These are phyloP conservation scores for Xylaria sp. DNA, from an alignment of 2,329 filamentous ascomycete genomes.

Conservation along the genomic window DNA sequence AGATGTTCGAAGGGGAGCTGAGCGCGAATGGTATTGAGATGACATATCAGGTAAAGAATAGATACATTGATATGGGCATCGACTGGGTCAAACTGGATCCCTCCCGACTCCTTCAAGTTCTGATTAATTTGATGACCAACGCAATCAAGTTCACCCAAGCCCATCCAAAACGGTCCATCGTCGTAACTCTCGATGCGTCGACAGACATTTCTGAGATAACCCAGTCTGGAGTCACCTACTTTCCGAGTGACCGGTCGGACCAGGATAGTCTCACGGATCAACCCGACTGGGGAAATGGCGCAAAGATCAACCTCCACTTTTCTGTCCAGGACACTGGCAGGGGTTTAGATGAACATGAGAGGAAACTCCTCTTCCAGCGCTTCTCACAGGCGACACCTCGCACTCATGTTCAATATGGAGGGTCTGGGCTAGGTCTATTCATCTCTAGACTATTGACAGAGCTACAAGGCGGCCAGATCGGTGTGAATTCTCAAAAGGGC, in stretches of 20 bases:
- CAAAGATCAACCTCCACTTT: constrained; percentile 77
- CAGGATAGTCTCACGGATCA: constrained; percentile 61
- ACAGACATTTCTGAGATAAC: constrained; percentile 59
- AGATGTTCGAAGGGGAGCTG: constrained; percentile 84
- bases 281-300: constrained; percentile 76
- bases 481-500: constrained; percentile 73
- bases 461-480: constrained; percentile 81
- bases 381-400: constrained; percentile 76
- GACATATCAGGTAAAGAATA: constrained; percentile 74
- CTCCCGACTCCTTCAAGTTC: constrained; percentile 76
- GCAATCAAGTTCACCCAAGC: constrained; percentile 74
- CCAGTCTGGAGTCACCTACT: constrained; percentile 58
- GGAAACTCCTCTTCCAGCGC: constrained; percentile 73
- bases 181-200: constrained; percentile 73
- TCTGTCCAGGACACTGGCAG: constrained; percentile 77
- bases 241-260: constrained; percentile 58
- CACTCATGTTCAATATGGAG: constrained; percentile 78
- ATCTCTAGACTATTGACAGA: constrained; percentile 81
- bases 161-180: constrained; percentile 68
- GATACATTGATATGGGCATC: constrained; percentile 71
- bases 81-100: constrained; percentile 82
- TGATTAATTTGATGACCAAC: constrained; percentile 80
- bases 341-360: constrained; percentile 72
- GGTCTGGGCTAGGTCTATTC: constrained; percentile 77
- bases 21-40: constrained; percentile 77